Conservation (phyloP, 495 filamentous ascomycete genomes). For the Massariosphaeria phaeospora region DNA sequence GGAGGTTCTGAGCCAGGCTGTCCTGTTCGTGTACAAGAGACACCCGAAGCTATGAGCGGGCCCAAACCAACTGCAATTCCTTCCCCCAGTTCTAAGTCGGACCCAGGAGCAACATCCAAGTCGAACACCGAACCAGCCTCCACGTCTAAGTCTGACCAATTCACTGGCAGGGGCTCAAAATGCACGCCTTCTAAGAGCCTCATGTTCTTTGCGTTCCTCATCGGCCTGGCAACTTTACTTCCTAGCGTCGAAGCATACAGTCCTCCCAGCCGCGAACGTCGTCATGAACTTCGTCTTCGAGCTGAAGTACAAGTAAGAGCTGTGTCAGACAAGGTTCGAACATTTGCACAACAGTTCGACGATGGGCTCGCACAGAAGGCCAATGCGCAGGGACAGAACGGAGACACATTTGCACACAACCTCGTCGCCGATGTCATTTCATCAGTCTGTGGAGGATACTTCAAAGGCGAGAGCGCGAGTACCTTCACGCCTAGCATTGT, state of each 20-base stretch:
- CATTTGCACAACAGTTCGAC: constrained; percentile 13
- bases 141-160: not conserved
- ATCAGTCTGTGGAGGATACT: constrained; percentile 24
- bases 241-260: constrained; percentile 6
- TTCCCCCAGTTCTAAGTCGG: not conserved
- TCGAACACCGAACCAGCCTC: constrained; percentile 5
- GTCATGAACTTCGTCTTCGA: constrained; percentile 6
- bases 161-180: not conserved
- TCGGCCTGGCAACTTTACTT: constrained; percentile 10
- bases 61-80: not conserved
- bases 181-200: not conserved
- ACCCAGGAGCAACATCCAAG: not conserved
- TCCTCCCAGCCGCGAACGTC: not conserved
- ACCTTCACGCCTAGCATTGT: constrained; percentile 14
- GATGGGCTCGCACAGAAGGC: constrained; percentile 10
- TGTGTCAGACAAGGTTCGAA: constrained; percentile 19
- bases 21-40: not conserved
- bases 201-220: constrained; percentile 12
- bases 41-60: not conserved
- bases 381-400: constrained; percentile 19
- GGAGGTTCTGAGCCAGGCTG: not conserved
- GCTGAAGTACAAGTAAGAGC: constrained; percentile 14
- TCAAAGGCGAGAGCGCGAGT: constrained; percentile 7
- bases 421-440: constrained; percentile 21
- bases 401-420: constrained; percentile 24